A percentile compares a stretch with the other conserved stretches of the same genome.
Conservation (phyloP, 148 eudicot species). For the Spergularia bocconei region DNA sequence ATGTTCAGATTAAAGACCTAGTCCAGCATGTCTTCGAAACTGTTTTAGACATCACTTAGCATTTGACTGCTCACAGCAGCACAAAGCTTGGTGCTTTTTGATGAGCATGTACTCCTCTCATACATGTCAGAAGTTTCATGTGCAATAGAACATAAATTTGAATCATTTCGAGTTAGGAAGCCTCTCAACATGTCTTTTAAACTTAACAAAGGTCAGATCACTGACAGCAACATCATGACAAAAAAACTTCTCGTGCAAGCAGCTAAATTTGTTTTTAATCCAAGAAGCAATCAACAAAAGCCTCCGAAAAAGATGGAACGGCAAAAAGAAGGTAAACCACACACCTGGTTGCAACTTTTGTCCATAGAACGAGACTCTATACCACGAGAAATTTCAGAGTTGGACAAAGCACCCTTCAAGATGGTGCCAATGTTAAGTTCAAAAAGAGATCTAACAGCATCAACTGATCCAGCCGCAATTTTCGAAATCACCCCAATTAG, state of each 20-base stretch:
- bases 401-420: conserved; percentile 59
- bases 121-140: too few relatives aligned
- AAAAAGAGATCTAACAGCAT: conserved; percentile 69
- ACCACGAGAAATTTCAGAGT: conserved; percentile 54
- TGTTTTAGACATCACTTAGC: too few relatives aligned
- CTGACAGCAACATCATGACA: not conserved
- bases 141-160: too few relatives aligned
- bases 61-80: too few relatives aligned
- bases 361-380: conserved; percentile 48
- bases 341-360: conserved; percentile 67
- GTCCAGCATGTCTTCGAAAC: too few relatives aligned
- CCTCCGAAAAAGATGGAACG: not conserved
- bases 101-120: too few relatives aligned
- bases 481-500: conserved; percentile 73
- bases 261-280: not conserved
- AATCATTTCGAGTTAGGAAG: too few relatives aligned
- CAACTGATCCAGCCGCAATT: conserved; percentile 74
- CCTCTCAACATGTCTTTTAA: not conserved
- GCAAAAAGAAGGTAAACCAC: conserved; percentile 1
- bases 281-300: not conserved
- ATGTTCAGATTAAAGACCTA: too few relatives aligned
- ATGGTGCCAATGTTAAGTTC: conserved; percentile 69
- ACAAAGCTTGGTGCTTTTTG: too few relatives aligned
- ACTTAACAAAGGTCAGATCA: not conserved
- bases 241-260: not conserved